Evolutionary conservation across 192 early-diverging fungal species (phyloP).

Genomic region (Rhizophagus prolifer): DNA sequence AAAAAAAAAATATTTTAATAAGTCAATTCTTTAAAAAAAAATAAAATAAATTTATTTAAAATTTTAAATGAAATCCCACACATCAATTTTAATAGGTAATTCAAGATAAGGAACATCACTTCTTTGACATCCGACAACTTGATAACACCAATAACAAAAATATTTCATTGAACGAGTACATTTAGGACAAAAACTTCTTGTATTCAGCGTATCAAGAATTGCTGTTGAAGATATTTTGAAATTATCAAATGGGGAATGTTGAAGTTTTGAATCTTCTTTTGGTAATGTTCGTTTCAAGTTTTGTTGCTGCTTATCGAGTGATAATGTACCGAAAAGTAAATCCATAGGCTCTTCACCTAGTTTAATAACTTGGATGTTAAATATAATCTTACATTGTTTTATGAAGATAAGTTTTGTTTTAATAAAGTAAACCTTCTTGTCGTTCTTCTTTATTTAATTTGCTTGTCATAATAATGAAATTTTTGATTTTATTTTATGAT

Average conservation of each 20-base stretch:
- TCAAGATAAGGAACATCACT: conserved; percentile 57
- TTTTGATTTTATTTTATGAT: too few relatives aligned
- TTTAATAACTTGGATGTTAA: too few relatives aligned
- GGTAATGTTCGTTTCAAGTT: background rate
- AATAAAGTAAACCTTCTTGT: too few relatives aligned
- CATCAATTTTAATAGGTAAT: conserved; percentile 71
- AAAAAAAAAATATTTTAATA: background rate
- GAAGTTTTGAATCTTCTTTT: background rate
- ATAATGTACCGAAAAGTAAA: background rate
- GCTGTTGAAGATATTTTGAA: conserved; percentile 39
- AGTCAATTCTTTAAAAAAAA: background rate
- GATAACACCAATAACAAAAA: conserved; percentile 73
- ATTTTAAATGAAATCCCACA: conserved; percentile 45
- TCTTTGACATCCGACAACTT: conserved; percentile 49
- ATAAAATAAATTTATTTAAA: background rate
- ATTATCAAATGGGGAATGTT: conserved; percentile 31
- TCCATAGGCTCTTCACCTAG: background rate
- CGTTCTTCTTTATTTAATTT: too few relatives aligned
- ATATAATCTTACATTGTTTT: too few relatives aligned
- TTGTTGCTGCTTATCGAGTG: background rate
- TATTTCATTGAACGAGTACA: conserved; percentile 68
- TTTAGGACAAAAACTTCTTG: conserved; percentile 52
- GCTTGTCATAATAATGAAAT: too few relatives aligned
- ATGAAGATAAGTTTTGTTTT: too few relatives aligned
- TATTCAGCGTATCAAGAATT: conserved; percentile 37